Conservation (phyloP, 768 basidiomycete species). For the Calvatia gigantea region DNA sequence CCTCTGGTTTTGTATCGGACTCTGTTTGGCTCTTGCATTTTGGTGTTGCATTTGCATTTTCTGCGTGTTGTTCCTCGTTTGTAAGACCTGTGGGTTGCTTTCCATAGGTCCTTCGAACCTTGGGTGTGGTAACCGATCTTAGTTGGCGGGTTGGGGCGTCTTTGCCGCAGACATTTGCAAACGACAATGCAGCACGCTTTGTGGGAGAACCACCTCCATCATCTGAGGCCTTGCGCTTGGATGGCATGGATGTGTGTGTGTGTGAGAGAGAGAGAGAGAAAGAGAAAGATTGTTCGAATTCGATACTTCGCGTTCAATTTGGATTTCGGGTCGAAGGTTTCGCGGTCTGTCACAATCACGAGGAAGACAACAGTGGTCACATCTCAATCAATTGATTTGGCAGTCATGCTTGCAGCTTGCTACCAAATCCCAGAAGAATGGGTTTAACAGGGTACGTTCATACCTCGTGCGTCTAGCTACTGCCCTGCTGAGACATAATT, state of each 20-base stretch:
- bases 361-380: background rate
- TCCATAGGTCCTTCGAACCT: conserved; percentile 5
- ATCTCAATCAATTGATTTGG: too few species aligned
- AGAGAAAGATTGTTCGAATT: background rate
- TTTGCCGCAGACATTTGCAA: background rate
- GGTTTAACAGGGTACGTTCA: conserved; percentile 57
- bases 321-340: background rate
- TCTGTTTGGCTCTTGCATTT: background rate
- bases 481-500: conserved; percentile 5
- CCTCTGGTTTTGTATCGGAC: background rate
- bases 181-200: conserved; percentile 23
- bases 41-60: background rate
- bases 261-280: too few species aligned
- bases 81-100: background rate
- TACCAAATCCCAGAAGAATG: conserved; percentile 29
- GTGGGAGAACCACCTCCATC: conserved; percentile 20
- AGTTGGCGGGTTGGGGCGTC: background rate
- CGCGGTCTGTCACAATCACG: conserved; percentile 10
- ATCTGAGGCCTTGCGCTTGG: conserved; percentile 41
- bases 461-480: too few species aligned
- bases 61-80: background rate
- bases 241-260: conserved; percentile 31
- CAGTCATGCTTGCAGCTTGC: background rate
- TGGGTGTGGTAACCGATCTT: background rate
- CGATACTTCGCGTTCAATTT: background rate